Base-by-base conservation (phyloP, 306 rosid genomes). In the Cicer yamashitae region DNA sequence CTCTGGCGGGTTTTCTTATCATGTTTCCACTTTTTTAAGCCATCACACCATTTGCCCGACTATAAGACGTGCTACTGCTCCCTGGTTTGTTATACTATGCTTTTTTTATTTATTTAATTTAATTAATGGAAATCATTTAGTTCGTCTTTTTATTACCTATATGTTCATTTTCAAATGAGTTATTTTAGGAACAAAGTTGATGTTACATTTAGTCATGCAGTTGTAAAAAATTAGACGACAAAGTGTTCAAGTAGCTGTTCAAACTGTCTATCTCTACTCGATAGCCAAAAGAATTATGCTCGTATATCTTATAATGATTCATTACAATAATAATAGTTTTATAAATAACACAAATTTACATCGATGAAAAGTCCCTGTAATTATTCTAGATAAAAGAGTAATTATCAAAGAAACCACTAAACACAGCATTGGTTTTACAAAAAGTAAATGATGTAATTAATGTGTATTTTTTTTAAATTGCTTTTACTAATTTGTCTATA, bases 21-120 rank as follows among this genome's bases (percentile, higher is more conserved):
- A 65, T 65, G 70, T 65, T 65, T 65, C 70, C 52, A 41, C 52
- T 43, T 65, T 65, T 65, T 43, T 43, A 41, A 41, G 37, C 13
- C 70, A 64, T 11, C 1, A 41, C 66, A 34, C 66, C 44, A 60
- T 60, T 30, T 60, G 13, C 70, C 70, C 37, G 30, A 41, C 51
- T 64, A 41, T 44, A 17, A 17, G 52, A 65, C 14, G 38, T 43
- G 52, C 14, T 65, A 17, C 38, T 17, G 38, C 9, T 65, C 18
- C 38, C n/a, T 63, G 69, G 50, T 63, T 63, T 8, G 22, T 39
- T 39, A 40, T 38, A 2, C 3, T 25, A 8, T 40, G 34, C 8
- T 40, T 20, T 20, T 63, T 48, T 63, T 25, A 5, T 40, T 61
- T n/a, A 7, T 40, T 39, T n/a, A 2, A 25, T 25, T 25, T 25